Evolutionary conservation across 805 yeast genomes (phyloP).

Genomic region (Pichia heedii): DNA sequence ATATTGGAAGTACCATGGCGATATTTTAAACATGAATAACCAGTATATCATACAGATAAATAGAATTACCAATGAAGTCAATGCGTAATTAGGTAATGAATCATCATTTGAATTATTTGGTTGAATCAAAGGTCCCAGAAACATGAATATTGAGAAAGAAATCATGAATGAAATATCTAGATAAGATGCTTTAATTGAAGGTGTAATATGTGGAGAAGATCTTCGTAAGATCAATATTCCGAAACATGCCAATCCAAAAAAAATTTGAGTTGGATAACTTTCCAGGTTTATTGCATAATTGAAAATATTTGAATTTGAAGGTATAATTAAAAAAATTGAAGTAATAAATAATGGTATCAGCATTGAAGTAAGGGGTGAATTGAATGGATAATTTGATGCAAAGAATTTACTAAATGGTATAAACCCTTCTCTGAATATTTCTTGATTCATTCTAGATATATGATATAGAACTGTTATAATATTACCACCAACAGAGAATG

Average conservation of each 20-base stretch:
- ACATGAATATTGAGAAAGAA: constrained; percentile 37
- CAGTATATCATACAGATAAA: constrained; percentile 43
- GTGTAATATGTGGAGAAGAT: constrained; percentile 37
- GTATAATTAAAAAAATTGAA: constrained; percentile 32
- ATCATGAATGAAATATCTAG: constrained; percentile 41
- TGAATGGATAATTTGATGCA: constrained; percentile 47
- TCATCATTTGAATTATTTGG: constrained; percentile 21
- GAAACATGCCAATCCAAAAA: constrained; percentile 41
- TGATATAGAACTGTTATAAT: constrained; percentile 46
- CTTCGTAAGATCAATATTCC: constrained; percentile 51
- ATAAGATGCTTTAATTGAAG: constrained; percentile 44
- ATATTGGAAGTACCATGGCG: constrained; percentile 36
- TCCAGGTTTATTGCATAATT: constrained; percentile 44
- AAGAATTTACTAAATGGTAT: constrained; percentile 41
- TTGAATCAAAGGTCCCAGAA: constrained; percentile 40
- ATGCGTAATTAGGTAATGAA: constrained; percentile 42
- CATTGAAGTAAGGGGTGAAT: constrained; percentile 42
- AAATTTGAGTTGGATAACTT: constrained; percentile 42
- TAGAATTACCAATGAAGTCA: constrained; percentile 36
- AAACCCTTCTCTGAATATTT: constrained; percentile 47
- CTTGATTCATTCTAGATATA: constrained; percentile 46
- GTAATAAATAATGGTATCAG: constrained; percentile 35
- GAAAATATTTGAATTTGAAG: constrained; percentile 41
- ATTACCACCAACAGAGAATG: constrained; percentile 48
- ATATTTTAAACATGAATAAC: constrained; percentile 39